Percentiles rank a stretch among this genome's conserved stretches.
phyloP scores from a whole-genome alignment of 495 filamentous ascomycete genomes.

The Penicillium cosmopolitanum region DNA sequence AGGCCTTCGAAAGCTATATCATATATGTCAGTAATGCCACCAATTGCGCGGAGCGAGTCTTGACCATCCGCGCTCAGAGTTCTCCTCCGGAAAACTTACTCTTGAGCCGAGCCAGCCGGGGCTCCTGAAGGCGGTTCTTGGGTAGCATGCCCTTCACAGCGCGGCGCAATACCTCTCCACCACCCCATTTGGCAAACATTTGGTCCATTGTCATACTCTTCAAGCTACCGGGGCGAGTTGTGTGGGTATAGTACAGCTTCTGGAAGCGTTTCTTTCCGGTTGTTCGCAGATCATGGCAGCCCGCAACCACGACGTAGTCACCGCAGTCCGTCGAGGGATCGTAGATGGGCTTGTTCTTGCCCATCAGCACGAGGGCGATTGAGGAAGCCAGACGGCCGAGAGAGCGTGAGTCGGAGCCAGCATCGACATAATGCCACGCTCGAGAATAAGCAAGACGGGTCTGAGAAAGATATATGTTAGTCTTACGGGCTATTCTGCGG shows the following conservation, averaged over 20 bases:
- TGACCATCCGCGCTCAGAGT: not conserved
- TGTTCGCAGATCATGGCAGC: constrained; percentile 81
- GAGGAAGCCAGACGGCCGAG: constrained; percentile 89
- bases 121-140: constrained; percentile 90
- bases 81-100: constrained; percentile 47
- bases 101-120: constrained; percentile 86
- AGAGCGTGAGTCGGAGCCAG: constrained; percentile 57
- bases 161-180: constrained; percentile 87
- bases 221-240: constrained; percentile 83
- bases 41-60: not conserved
- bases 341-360: constrained; percentile 99
- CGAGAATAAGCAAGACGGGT: constrained; percentile 96
- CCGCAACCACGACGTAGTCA: constrained; percentile 94
- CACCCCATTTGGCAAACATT: constrained; percentile 92
- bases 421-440: constrained; percentile 85
- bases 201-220: constrained; percentile 91
- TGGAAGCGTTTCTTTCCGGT: constrained; percentile 91
- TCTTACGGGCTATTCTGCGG: not conserved
- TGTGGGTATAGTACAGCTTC: constrained; percentile 95
- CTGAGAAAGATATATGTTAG: constrained; percentile 47
- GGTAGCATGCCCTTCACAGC: constrained; percentile 97
- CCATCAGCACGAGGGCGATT: constrained; percentile 93
- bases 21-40: not conserved
- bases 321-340: constrained; percentile 96
- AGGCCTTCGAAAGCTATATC: constrained; percentile 81